A percentile compares a stretch with the other conserved stretches of the same genome.
Conservation (phyloP, 441 rosid genomes). For the Capsella rubella region DNA sequence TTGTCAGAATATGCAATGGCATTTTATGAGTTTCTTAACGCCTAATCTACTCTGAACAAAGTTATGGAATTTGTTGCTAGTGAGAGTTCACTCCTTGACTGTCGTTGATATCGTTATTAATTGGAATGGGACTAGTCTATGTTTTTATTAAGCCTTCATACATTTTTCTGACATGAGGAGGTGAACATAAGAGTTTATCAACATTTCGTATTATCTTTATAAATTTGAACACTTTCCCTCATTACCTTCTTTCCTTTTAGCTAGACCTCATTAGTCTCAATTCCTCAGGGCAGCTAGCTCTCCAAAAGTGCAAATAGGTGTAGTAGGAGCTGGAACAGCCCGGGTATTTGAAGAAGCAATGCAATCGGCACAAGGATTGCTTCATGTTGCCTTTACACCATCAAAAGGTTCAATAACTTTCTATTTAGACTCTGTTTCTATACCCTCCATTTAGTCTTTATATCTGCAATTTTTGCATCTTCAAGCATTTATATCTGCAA, state of each 20-base stretch:
- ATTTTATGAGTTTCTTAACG: constrained; percentile 8
- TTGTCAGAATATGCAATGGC: constrained; percentile 10
- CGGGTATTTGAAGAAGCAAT: constrained; percentile 68
- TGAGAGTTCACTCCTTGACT: not conserved
- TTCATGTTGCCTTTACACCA: constrained; percentile 76
- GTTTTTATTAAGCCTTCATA: not conserved
- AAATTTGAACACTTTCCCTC: not conserved
- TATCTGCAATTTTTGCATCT: not conserved
- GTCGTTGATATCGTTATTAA: not conserved
- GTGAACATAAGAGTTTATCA: not conserved
- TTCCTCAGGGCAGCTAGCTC: constrained; percentile 79
- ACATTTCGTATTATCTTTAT: not conserved
- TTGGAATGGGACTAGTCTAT: constrained; percentile 8
- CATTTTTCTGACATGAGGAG: not conserved
- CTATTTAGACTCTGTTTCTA: not conserved
- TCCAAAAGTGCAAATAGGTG: constrained; percentile 76
- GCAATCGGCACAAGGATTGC: constrained; percentile 51
- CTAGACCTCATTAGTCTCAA: constrained; percentile 35
- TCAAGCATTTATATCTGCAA: not conserved
- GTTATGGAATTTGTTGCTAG: not conserved
- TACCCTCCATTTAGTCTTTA: not conserved
- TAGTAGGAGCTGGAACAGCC: constrained; percentile 94
- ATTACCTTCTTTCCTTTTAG: not conserved
- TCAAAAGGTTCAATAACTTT: constrained; percentile 71
- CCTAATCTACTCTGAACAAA: not conserved